Evolutionary conservation across 345 rosid genomes (phyloP), one percentile per base, ranked within the genome.

Genomic region (Arabidopsis suecica): DNA sequence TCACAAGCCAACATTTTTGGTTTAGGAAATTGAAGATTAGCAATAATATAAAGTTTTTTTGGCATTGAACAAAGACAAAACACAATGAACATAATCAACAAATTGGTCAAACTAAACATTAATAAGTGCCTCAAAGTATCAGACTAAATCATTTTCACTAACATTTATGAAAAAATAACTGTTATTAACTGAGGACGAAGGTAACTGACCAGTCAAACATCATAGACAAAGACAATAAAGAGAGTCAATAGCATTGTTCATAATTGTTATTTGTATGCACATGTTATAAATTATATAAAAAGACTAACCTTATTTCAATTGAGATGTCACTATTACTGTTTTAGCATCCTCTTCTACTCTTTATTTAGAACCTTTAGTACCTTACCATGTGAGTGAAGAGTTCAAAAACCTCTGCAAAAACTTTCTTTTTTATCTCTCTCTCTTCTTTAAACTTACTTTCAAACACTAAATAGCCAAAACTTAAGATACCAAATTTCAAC

Each of bases 311-410:
- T 71, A 49, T 22, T 49, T 58, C 77, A 72, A 44, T 32, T 78
- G 64, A 72, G 66, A 78, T 72, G 81, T 72, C 81, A 78, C 73
- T 65, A 50, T 50, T 58, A 78, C 55, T 66, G 42, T 58, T 59
- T 68, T 56, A 37, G 40, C 71, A 34, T 61, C 77, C 48, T 48
- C 60, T 63, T 11, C 60, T 69, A 70, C 59, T 55, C 65, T 77
- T 49, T 68, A 68, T 48, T 50, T 50, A 68, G 49, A 76, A 68
- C 74, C 74, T 53, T 32, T 63, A 63, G 48, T 71, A 71, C 76
- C 76, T 64, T 56, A 59, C 77, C 72, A 71, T 66, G 73, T 78
- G 81, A 66, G 57, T 45, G 16, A 65, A 71, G 47, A 71, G 36
- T 67, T 77, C 61, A 48, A 48, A 71, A 64, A 62, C 65, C 62